Conservation (phyloP, 1,139 yeast species). For the Debaryomyces nepalensis region DNA sequence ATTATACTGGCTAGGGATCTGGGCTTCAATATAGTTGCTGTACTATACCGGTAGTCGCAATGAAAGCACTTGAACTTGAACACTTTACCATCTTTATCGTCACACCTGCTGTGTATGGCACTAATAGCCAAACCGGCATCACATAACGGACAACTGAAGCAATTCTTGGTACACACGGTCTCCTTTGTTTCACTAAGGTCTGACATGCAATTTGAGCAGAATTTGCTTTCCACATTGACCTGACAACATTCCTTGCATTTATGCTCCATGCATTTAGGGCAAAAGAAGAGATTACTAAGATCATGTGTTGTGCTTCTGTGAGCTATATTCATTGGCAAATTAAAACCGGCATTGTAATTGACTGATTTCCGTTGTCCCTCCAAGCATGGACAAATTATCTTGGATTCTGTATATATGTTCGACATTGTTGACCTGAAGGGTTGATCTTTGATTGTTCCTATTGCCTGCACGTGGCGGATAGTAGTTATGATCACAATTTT, state of each 20-base stretch:
- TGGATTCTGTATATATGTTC: conserved; percentile 15
- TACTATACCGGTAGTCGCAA: conserved; percentile 35
- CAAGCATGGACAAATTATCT: conserved; percentile 15
- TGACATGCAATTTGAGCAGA: conserved; percentile 43
- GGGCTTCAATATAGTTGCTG: conserved; percentile 39
- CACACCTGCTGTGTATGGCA: conserved; percentile 26
- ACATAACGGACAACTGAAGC: conserved; percentile 48
- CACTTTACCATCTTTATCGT: conserved; percentile 34
- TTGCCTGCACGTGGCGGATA: conserved; percentile 12
- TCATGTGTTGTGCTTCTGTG: neutral
- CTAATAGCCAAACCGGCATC: conserved; percentile 30
- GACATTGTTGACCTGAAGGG: conserved; percentile 15
- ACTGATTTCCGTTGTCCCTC: neutral
- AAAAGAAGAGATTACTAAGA: conserved; percentile 33
- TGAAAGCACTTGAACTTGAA: conserved; percentile 39
- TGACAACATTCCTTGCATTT: conserved; percentile 34
- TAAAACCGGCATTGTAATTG: neutral
- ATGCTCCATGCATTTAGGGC: conserved; percentile 42
- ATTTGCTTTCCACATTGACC: conserved; percentile 31
- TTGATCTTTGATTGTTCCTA: conserved; percentile 1
- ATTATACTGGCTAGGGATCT: conserved; percentile 38
- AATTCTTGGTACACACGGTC: conserved; percentile 38
- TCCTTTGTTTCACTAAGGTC: conserved; percentile 34
- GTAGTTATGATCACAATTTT: neutral
- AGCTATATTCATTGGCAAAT: conserved; percentile 5